phyloP scores from a whole-genome alignment of 1,284 basidiomycete species.

The Heterobasidion annosum region DNA sequence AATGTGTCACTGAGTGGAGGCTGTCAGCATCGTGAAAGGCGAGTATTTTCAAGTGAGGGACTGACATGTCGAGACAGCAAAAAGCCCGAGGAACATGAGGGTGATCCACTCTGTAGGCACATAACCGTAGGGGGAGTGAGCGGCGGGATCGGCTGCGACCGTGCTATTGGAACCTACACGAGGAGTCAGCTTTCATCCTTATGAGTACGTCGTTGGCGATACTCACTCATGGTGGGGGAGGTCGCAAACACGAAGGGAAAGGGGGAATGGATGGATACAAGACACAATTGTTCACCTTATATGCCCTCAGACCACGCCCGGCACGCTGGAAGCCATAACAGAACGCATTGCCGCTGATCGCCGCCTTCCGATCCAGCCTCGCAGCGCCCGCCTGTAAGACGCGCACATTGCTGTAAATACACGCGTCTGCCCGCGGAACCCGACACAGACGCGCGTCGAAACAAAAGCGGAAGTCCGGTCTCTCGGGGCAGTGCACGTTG shows the following conservation, averaged over 20 bases:
- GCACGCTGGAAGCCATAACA: no score
- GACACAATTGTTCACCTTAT: no score
- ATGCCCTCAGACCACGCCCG: no score
- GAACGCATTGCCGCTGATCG: background rate
- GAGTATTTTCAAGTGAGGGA: background rate
- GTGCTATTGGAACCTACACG: background rate
- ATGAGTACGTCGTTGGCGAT: no score
- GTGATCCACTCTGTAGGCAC: constrained; percentile 21
- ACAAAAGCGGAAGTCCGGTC: background rate
- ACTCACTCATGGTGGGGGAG: no score
- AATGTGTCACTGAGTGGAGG: constrained; percentile 23
- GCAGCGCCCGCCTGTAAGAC: background rate
- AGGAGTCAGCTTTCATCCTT: background rate
- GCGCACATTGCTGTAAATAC: no score
- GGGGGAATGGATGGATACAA: no score
- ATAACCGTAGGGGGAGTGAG: constrained; percentile 17
- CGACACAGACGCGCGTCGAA: background rate
- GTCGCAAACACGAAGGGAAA: no score
- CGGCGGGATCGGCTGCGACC: background rate
- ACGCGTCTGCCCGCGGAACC: background rate
- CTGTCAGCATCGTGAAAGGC: background rate
- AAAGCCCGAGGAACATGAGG: constrained; percentile 14
- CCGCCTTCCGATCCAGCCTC: background rate
- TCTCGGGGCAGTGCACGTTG: background rate
- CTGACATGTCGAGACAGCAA: constrained; percentile 10